Percentiles rank a stretch among this genome's conserved stretches.
phyloP scores from a whole-genome alignment of 208 protist genomes.

The Blastocrithidia nonstop region DNA sequence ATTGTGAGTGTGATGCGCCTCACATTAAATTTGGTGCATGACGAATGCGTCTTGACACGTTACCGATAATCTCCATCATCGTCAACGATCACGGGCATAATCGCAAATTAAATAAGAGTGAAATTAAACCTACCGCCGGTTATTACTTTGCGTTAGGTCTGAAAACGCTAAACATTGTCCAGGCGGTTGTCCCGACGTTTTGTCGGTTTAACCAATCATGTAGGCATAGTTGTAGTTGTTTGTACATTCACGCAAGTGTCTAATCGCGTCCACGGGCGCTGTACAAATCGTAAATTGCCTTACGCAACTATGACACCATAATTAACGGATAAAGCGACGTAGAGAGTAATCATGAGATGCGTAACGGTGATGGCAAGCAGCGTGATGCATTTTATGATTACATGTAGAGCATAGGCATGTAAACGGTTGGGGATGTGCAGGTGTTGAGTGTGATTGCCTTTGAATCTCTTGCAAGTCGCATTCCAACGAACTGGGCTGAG shows the following conservation, averaged over 20 bases:
- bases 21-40: conserved; percentile 33
- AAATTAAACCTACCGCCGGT: conserved; percentile 52
- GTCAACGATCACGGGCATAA: conserved; percentile 17
- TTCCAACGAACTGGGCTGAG: conserved; percentile 20
- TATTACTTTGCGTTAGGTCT: conserved; percentile 64
- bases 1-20: conserved; percentile 37
- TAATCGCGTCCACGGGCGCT: background rate
- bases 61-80: conserved; percentile 10
- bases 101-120: conserved; percentile 10
- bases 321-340: background rate
- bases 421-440: conserved; percentile 67
- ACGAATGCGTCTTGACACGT: conserved; percentile 42
- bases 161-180: conserved; percentile 22
- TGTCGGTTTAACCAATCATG: conserved; percentile 60
- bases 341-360: conserved; percentile 4
- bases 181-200: conserved; percentile 49
- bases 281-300: conserved; percentile 13
- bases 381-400: conserved; percentile 25
- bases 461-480: conserved; percentile 30
- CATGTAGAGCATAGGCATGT: conserved; percentile 28
- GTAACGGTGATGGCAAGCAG: conserved; percentile 8
- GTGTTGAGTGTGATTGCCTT: conserved; percentile 51
- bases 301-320: conserved; percentile 1
- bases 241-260: conserved; percentile 65
- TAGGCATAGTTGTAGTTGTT: conserved; percentile 37